Percentiles rank a stretch among this genome's conserved stretches.
These are phyloP conservation scores for Aspergillus sp. DNA, from an alignment of 2,329 filamentous ascomycete genomes.

Conservation along the genomic window DNA sequence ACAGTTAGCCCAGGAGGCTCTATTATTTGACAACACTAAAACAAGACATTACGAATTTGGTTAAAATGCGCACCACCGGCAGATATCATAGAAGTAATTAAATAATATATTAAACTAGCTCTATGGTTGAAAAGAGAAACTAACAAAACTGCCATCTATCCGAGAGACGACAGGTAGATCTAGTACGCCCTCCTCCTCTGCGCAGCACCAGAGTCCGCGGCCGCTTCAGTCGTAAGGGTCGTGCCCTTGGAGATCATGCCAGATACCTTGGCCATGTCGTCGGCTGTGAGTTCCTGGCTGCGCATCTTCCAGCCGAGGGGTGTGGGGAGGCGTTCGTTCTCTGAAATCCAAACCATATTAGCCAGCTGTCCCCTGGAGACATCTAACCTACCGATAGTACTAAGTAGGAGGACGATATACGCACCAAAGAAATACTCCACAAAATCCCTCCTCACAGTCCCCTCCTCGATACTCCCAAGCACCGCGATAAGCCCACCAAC, in stretches of 20 bases:
- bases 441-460: slow-evolving; percentile 43
- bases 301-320: background rate
- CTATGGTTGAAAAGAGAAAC: no score
- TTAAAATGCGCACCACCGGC: no score
- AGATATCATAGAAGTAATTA: no score
- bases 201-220: background rate
- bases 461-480: slow-evolving; percentile 51
- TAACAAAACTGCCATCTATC: no score
- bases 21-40: no score
- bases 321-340: background rate
- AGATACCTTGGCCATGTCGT: background rate
- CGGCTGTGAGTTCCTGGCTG: background rate
- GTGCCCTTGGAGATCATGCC: background rate
- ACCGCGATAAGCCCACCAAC: slow-evolving; percentile 55
- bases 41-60: no score
- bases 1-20: no score
- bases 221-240: background rate
- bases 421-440: slow-evolving; percentile 28
- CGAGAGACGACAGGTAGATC: background rate
- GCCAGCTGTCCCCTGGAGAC: no score
- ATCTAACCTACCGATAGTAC: no score
- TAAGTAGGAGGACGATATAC: background rate
- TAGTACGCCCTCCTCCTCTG: background rate
- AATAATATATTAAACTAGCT: no score
- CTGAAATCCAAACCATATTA: no score